Base-by-base conservation (phyloP, 805 yeast species). In the Kuraishia ogatae region DNA sequence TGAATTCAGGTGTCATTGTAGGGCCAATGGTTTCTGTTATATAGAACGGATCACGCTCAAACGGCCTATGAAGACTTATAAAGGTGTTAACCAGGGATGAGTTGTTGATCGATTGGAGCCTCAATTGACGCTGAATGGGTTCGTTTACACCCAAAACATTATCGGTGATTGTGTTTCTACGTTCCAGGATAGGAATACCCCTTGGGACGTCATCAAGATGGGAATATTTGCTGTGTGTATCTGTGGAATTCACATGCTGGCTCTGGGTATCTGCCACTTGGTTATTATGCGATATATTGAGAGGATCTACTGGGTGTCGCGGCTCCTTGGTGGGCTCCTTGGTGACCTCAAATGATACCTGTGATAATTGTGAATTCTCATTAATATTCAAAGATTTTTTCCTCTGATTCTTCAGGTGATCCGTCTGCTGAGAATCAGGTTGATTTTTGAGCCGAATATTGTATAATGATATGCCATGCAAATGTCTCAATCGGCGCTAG, bases 21-120 rank as follows among this genome's bases (percentile, higher is more conserved):
- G 64, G 52, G 2, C 61, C 53, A 21, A 61, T 61, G 0, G 67
- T 59, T 53, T 75, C 71, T 54, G 77, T 73, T 2, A 75, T 64
- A 53, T 70, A 71, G 51, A 73, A 68, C 6, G 71, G 64, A 2
- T 60, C 51, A 11, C 62, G 63, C 0, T 59, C 57, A 48, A 64
- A 54, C 15, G 61, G 60, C 10, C 64, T 60, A 53, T 71, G 74
- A 8, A 75, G 29, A 0, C 77, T 69, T 49, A 66, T 69, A 57
- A 75, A 75, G 1, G 65, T 65, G 50, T 72, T 70, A 7, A 66
- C 58, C 50, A 73, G 66, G 11, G 61, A 60, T 10, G 56, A 53
- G 5, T 57, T 50, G 58, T 69, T 71, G 20, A 69, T 48, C 1
- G 61, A 52, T 53, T 69, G 75, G 11, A 66, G 56, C 43, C 61